These are phyloP conservation scores for Penicillium verhagenii DNA, from an alignment of 495 filamentous ascomycete genomes.

Conservation along the genomic window DNA sequence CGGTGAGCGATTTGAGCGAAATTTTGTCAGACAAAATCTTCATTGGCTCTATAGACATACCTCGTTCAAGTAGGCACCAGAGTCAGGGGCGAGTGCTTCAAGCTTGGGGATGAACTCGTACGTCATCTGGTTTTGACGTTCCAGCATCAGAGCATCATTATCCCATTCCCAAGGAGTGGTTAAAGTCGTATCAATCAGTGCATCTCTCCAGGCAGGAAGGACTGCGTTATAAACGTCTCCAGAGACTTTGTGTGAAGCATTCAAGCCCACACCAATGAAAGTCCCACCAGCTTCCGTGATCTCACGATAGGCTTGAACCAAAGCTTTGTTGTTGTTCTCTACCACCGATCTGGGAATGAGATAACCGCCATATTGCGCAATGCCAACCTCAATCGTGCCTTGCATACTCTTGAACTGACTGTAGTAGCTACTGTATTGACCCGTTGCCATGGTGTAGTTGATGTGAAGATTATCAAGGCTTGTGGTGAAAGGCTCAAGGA, in stretches of 20 bases:
- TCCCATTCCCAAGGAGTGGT: conserved; percentile 42
- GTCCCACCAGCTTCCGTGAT: conserved; percentile 41
- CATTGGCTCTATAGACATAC: not conserved
- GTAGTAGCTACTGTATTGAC: conserved; percentile 43
- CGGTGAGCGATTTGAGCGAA: conserved; percentile 1
- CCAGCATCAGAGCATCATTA: conserved; percentile 34
- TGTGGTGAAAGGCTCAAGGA: conserved; percentile 32
- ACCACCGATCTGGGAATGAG: conserved; percentile 53
- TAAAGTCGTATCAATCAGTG: conserved; percentile 43
- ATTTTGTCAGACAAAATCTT: not conserved
- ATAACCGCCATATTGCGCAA: conserved; percentile 57
- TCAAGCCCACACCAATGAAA: conserved; percentile 46
- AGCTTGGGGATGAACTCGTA: conserved; percentile 43
- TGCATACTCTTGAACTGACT: conserved; percentile 48
- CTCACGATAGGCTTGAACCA: conserved; percentile 37
- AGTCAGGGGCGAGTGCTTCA: conserved; percentile 33
- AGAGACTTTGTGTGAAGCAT: conserved; percentile 36
- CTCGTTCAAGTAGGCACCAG: conserved; percentile 44
- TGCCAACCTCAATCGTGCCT: conserved; percentile 43
- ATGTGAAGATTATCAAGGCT: conserved; percentile 29
- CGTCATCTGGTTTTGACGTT: conserved; percentile 38
- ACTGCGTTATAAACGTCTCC: conserved; percentile 52
- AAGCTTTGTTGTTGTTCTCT: conserved; percentile 41
- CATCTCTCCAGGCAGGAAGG: conserved; percentile 57
- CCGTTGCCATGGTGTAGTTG: conserved; percentile 22